Evolutionary conservation across 768 basidiomycete genomes (phyloP), one percentile per base, ranked within the genome.

Genomic region (Xerocomellus amylosporus): DNA sequence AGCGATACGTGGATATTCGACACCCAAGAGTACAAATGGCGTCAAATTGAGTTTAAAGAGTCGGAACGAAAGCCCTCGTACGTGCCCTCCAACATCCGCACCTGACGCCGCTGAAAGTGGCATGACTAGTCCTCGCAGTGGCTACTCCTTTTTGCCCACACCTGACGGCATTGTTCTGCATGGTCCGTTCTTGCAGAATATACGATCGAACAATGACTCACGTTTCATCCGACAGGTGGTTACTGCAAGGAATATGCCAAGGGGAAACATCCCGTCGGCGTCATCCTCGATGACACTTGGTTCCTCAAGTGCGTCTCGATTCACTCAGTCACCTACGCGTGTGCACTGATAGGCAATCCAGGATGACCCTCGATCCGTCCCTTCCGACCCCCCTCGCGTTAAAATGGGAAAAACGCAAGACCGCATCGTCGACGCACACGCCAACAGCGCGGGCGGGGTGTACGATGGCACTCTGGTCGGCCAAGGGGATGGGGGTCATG

Each of bases 211-310:
- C 30, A 12, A 30, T 2, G 28, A 9, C 28, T 9, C 28, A 3
- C 28, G 9, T 2, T 30, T 30, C 9, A 30, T 30, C 28, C 83
- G 2, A 17, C 47, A 90, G 88, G 91, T 12, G 94, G 94, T 0
- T 96, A 96, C 67, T 91, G 87, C 66, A 95, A 97, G 68, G 88
- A 92, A 71, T 95, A 94, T 61, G 64, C 72, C 20, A 93, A 94
- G 65, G 91, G 92, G 3, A 91, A 92, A 64, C 83, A 89, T 1
- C 86, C 89, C 0, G 74, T 91, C 13, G 93, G 93, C 1, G 76
- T 93, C 28, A 30, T 90, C 74, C 77, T 95, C 7, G 90, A 93
- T 17, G 93, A 97, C 64, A 91, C 89, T 0, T 97, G 93, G 94
- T 76, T 93, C 49, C 77, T 97, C 7, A 81, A 82, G 87, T 90